phyloP scores from a whole-genome alignment of 495 filamentous ascomycete genomes.

The Xylaria bambusicola region DNA sequence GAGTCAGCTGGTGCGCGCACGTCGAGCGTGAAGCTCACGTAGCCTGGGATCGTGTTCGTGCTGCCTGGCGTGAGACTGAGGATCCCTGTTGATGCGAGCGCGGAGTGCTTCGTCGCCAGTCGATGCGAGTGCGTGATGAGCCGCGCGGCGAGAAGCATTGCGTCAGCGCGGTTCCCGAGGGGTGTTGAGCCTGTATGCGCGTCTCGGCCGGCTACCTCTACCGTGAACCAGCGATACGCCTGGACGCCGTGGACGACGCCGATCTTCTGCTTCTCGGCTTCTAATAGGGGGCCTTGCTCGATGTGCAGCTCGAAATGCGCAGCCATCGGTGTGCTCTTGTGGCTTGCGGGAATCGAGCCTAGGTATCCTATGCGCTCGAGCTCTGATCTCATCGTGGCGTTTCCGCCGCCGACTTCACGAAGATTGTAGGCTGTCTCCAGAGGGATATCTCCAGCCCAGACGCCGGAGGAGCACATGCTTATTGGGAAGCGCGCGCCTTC shows the following conservation, averaged over 20 bases:
- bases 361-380: slow-evolving; percentile 72
- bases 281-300: slow-evolving; percentile 73
- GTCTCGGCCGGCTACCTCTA: slow-evolving; percentile 65
- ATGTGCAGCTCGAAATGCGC: slow-evolving; percentile 86
- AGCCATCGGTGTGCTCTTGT: slow-evolving; percentile 66
- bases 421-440: slow-evolving; percentile 63
- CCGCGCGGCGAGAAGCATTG: slow-evolving; percentile 53
- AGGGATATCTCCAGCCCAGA: slow-evolving; percentile 71
- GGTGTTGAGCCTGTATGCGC: slow-evolving; percentile 76
- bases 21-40: slow-evolving; percentile 71
- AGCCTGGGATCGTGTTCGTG: slow-evolving; percentile 75
- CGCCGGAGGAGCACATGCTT: slow-evolving; percentile 74
- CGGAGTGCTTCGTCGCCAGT: slow-evolving; percentile 56
- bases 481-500: slow-evolving; percentile 81
- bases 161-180: slow-evolving; percentile 59
- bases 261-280: slow-evolving; percentile 59
- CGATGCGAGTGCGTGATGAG: slow-evolving; percentile 69
- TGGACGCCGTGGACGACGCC: slow-evolving; percentile 71
- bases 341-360: slow-evolving; percentile 57
- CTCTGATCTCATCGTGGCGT: slow-evolving; percentile 66
- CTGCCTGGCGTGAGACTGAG: slow-evolving; percentile 54
- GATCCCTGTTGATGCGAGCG: slow-evolving; percentile 72
- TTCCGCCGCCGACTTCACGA: slow-evolving; percentile 53
- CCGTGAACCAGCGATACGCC: slow-evolving; percentile 68
- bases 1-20: slow-evolving; percentile 64